These are phyloP conservation scores for Xylaria sp. DNA, from an alignment of 2,329 filamentous ascomycete species.

Conservation along the genomic window DNA sequence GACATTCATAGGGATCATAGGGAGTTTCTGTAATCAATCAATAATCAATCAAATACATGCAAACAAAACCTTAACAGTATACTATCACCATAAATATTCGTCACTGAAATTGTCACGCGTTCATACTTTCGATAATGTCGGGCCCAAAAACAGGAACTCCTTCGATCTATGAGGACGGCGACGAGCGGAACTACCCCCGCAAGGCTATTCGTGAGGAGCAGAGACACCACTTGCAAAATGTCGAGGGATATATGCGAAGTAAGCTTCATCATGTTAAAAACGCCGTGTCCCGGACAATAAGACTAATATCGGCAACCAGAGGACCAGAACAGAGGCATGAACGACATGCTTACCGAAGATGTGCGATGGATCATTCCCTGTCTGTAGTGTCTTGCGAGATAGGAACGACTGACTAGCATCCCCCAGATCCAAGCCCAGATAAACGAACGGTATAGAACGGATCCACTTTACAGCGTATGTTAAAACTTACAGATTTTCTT, in stretches of 20 bases:
- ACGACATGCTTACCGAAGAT: constrained; percentile 34
- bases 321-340: constrained; percentile 34
- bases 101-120: not conserved
- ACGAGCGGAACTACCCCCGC: constrained; percentile 34
- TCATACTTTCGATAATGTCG: constrained; percentile 4
- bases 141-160: constrained; percentile 21
- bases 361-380: constrained; percentile 27
- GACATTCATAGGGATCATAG: too few species aligned
- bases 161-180: constrained; percentile 28
- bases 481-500: not conserved
- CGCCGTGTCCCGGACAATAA: too few species aligned
- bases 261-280: constrained; percentile 2
- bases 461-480: constrained; percentile 37
- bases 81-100: not conserved
- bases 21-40: too few species aligned
- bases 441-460: constrained; percentile 35
- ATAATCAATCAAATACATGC: too few species aligned
- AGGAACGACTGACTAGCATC: not conserved
- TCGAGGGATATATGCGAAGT: constrained; percentile 35
- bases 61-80: not conserved
- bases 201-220: constrained; percentile 30
- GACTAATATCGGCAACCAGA: constrained; percentile 24
- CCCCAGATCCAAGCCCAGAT: constrained; percentile 31
- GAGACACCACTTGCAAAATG: constrained; percentile 34
- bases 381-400: not conserved